A percentile compares a stretch with the other conserved stretches of the same genome.
Evolutionary conservation across 495 filamentous ascomycete species (phyloP).

Genomic region (Pyrenula aspistea): DNA sequence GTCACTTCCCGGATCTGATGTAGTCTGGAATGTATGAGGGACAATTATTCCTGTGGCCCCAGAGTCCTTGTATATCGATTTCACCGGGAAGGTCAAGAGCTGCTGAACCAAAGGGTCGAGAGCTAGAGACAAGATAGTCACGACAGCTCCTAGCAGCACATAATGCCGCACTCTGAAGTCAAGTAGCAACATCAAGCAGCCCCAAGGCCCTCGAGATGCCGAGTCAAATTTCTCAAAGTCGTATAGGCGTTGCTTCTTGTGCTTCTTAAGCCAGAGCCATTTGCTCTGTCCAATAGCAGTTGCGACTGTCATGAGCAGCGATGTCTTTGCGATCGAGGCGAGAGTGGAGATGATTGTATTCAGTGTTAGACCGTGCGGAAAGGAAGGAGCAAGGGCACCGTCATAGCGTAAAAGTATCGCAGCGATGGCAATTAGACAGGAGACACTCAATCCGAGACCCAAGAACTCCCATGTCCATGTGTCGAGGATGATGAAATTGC

Average conservation of each 20-base stretch:
- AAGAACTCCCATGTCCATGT: conserved; percentile 5
- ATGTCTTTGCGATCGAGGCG: conserved; percentile 17
- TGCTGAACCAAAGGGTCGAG: conserved; percentile 24
- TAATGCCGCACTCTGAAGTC: conserved; percentile 2
- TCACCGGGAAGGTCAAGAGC: conserved; percentile 11
- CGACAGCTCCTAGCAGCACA: conserved; percentile 13
- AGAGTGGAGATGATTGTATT: conserved; percentile 23
- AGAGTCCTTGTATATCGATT: not conserved
- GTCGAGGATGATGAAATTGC: conserved; percentile 3
- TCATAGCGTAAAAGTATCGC: conserved; percentile 6
- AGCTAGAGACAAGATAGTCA: conserved; percentile 14
- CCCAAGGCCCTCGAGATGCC: conserved; percentile 27
- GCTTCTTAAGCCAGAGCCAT: conserved; percentile 19
- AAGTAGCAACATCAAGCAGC: conserved; percentile 11
- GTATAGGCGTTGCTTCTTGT: conserved; percentile 10
- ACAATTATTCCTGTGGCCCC: not conserved
- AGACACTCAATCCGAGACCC: conserved; percentile 5
- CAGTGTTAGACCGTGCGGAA: conserved; percentile 11
- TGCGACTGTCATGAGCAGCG: conserved; percentile 15
- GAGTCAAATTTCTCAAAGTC: conserved; percentile 20
- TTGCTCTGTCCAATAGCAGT: conserved; percentile 22
- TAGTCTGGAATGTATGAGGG: not conserved
- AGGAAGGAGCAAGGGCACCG: not conserved
- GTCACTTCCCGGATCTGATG: not conserved
- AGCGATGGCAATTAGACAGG: conserved; percentile 7